Base-by-base conservation (phyloP, 768 basidiomycete genomes). In the Mycena alexandri region DNA sequence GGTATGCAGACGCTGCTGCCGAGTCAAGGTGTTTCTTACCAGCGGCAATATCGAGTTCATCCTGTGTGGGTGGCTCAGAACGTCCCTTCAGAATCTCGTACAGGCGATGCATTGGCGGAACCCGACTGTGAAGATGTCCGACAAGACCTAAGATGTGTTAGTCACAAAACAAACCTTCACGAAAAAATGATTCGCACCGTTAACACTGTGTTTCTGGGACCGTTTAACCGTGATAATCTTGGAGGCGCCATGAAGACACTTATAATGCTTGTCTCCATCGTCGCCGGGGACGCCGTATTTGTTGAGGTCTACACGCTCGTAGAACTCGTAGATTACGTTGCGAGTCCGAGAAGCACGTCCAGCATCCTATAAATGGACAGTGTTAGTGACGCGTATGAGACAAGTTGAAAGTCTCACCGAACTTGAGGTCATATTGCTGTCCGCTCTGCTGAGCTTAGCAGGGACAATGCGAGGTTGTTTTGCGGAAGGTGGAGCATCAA, bases 291-390 rank as follows among this genome's bases (percentile, higher is more conserved):
- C 43, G 2, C 70, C 70, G 41, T 65, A 52, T 24, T 38, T 44
- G 22, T 61, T 54, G 41, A 46, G n/a, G 14, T 33, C 47, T 1
- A 65, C 59, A 1, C 44, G 13, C 57, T 71, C 53, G 47, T 68
- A 71, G 60, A 71, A 71, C 21, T 65, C 36, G 43, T 71, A 68
- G 14, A 71, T 58, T 2, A 52, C 42, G 22, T 55, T 68, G 38
- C 53, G 53, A 42, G 38, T 38, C 36, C 29, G 29, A 6, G 29
- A 29, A 29, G 29, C 29, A 29, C 29, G 29, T 29, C 29, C 29
- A 29, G 29, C 29, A 29, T 29, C 29, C 29, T 29, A 29, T 29
- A 29, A 29, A 29, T 29, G 29, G 6, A 29, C 29, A 29, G 29
- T n/a, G n/a, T 29, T 29, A 29, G 29, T 6, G 29, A 29, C 29